A percentile compares a stretch with the other conserved stretches of the same genome.
These are phyloP conservation scores for Aspergillus ochraceus DNA, from an alignment of 2,329 filamentous ascomycete genomes.

Conservation along the genomic window DNA sequence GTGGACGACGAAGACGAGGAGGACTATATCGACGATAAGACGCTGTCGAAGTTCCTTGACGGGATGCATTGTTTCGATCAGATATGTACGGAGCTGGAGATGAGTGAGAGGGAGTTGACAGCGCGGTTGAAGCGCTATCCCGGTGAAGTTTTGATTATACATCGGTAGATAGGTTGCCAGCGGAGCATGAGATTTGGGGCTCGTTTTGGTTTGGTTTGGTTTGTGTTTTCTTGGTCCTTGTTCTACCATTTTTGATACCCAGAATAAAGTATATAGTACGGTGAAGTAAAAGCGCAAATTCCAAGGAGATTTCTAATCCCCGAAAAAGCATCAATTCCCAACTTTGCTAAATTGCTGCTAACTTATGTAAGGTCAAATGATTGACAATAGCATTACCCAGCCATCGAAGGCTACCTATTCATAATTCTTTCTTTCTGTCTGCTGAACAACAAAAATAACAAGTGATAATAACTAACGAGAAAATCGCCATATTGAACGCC, in stretches of 20 bases:
- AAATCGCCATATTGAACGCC: not conserved
- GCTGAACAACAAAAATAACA: not conserved
- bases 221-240: not conserved
- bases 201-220: slow-evolving; percentile 5
- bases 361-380: not conserved
- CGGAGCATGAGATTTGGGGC: not conserved
- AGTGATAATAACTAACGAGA: too few relatives aligned
- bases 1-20: slow-evolving; percentile 33
- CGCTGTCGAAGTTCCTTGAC: slow-evolving; percentile 45
- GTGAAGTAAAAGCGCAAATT: too few relatives aligned
- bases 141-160: slow-evolving; percentile 48
- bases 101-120: slow-evolving; percentile 49
- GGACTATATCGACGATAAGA: slow-evolving; percentile 36
- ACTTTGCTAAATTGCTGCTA: too few relatives aligned
- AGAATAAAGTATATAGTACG: not conserved
- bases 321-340: too few relatives aligned
- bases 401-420: not conserved
- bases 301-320: too few relatives aligned
- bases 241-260: not conserved
- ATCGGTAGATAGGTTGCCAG: slow-evolving; percentile 34
- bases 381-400: not conserved
- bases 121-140: slow-evolving; percentile 43
- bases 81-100: slow-evolving; percentile 51
- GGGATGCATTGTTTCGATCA: slow-evolving; percentile 52
- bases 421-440: not conserved